Percentiles rank a stretch among this genome's conserved stretches.
Conservation (phyloP, 257 asterid genomes). For the Cordia subcordata region DNA sequence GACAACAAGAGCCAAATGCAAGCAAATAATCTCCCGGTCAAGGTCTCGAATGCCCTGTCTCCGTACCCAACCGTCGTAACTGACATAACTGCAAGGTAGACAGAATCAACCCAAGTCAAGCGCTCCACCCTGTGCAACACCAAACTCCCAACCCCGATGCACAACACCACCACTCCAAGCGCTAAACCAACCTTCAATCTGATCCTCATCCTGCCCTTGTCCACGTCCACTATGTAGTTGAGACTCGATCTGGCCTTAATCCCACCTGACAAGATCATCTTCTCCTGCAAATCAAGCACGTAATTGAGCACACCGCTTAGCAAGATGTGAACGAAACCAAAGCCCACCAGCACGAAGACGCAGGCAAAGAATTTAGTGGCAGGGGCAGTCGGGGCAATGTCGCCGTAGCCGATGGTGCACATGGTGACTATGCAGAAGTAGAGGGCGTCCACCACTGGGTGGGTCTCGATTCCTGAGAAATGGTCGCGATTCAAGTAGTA, state of each 20-base stretch:
- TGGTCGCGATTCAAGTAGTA: conserved; percentile 39
- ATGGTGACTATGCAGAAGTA: conserved; percentile 56
- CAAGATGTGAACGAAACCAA: conserved; percentile 47
- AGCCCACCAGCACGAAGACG: conserved; percentile 45
- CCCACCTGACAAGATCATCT: conserved; percentile 31
- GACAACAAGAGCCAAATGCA: conserved; percentile 46
- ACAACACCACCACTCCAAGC: conserved; percentile 38
- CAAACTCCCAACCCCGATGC: conserved; percentile 37
- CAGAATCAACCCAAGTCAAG: conserved; percentile 36
- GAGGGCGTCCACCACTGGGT: conserved; percentile 46
- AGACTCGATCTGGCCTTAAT: conserved; percentile 11
- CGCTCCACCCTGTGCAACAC: conserved; percentile 32
- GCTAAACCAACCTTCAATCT: conserved; percentile 45
- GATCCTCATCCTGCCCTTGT: conserved; percentile 57
- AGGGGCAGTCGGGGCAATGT: conserved; percentile 45
- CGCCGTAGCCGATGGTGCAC: conserved; percentile 65
- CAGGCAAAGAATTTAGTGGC: conserved; percentile 41
- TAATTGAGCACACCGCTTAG: conserved; percentile 42
- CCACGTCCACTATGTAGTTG: conserved; percentile 41
- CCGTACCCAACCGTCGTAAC: conserved; percentile 62
- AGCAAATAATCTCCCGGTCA: conserved; percentile 44
- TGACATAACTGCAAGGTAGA: conserved; percentile 45
- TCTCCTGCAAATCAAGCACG: conserved; percentile 53
- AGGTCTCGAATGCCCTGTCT: conserved; percentile 44
- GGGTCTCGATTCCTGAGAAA: conserved; percentile 47